Percentiles rank a stretch among this genome's conserved stretches.
Conservation (phyloP, 2,329 filamentous ascomycete genomes). For the Fusarium veterinarium region DNA sequence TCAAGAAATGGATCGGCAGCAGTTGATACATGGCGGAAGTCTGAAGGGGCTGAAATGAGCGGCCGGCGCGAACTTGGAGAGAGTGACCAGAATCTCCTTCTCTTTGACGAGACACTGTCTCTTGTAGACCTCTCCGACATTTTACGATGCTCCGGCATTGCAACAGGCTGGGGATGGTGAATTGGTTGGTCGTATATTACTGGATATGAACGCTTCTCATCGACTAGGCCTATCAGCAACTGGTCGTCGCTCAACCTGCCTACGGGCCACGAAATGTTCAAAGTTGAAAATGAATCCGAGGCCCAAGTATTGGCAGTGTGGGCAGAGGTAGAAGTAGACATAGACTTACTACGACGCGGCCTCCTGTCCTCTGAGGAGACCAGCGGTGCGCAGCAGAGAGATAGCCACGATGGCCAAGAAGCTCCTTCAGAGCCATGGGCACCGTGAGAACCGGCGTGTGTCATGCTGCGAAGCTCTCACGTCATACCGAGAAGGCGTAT, state of each 20-base stretch:
- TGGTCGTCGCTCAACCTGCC: constrained; percentile 43
- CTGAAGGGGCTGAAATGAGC: constrained; percentile 67
- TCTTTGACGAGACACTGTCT: constrained; percentile 58
- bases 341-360: constrained; percentile 53
- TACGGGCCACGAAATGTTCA: constrained; percentile 44
- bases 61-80: constrained; percentile 60
- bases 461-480: constrained; percentile 52
- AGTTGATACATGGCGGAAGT: constrained; percentile 70
- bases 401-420: constrained; percentile 59
- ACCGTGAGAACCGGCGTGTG: constrained; percentile 55
- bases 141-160: constrained; percentile 36
- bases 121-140: constrained; percentile 46
- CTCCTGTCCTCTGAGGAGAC: constrained; percentile 54
- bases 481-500: constrained; percentile 40
- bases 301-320: constrained; percentile 29
- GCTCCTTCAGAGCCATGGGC: constrained; percentile 55
- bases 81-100: constrained; percentile 59
- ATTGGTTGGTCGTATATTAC: constrained; percentile 47
- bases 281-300: constrained; percentile 38
- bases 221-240: constrained; percentile 49
- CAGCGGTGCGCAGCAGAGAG: constrained; percentile 58
- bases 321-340: constrained; percentile 40
- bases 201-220: constrained; percentile 45
- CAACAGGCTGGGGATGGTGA: constrained; percentile 45
- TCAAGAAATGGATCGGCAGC: constrained; percentile 55